Percentiles rank a stretch among this genome's conserved stretches.
Conservation (phyloP, 164 flowering plant genomes). For the Aristolochia californica region DNA sequence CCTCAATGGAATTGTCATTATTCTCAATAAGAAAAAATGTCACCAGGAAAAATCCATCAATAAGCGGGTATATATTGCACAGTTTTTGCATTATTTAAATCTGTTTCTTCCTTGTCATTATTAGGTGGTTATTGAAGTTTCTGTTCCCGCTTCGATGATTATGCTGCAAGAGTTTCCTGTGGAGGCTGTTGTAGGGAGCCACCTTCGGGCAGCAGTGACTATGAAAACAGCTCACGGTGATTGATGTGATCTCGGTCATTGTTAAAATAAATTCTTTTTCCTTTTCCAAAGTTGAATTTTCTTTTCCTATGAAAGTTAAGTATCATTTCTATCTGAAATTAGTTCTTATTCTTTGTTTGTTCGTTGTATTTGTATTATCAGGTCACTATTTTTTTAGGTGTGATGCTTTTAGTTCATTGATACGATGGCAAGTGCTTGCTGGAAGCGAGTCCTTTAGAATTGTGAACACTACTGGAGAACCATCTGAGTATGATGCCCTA, state of each 20-base stretch:
- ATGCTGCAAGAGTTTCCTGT: slow-evolving; percentile 71
- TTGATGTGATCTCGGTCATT: slow-evolving; percentile 5
- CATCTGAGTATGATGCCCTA: slow-evolving; percentile 13
- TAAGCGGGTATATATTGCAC: no score
- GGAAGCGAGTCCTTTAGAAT: slow-evolving; percentile 59
- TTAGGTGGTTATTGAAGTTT: slow-evolving; percentile 68
- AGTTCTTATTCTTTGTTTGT: background rate
- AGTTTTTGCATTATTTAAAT: background rate
- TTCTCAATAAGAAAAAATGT: no score
- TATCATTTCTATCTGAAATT: no score
- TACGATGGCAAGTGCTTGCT: slow-evolving; percentile 48
- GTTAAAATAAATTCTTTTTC: slow-evolving; percentile 3
- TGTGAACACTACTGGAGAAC: slow-evolving; percentile 31
- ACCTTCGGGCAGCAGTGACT: slow-evolving; percentile 78
- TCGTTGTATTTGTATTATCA: slow-evolving; percentile 19
- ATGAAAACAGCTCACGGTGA: slow-evolving; percentile 67
- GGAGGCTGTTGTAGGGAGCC: slow-evolving; percentile 72
- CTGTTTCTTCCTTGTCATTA: background rate
- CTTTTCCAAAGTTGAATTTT: background rate
- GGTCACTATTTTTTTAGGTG: slow-evolving; percentile 61
- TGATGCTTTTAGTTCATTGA: slow-evolving; percentile 61
- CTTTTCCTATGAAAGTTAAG: no score
- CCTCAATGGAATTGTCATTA: no score
- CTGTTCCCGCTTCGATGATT: slow-evolving; percentile 59
- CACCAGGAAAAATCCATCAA: no score